These are phyloP conservation scores for Cupressus sempervirens DNA, from an alignment of 75 land plant genomes.

Conservation along the genomic window DNA sequence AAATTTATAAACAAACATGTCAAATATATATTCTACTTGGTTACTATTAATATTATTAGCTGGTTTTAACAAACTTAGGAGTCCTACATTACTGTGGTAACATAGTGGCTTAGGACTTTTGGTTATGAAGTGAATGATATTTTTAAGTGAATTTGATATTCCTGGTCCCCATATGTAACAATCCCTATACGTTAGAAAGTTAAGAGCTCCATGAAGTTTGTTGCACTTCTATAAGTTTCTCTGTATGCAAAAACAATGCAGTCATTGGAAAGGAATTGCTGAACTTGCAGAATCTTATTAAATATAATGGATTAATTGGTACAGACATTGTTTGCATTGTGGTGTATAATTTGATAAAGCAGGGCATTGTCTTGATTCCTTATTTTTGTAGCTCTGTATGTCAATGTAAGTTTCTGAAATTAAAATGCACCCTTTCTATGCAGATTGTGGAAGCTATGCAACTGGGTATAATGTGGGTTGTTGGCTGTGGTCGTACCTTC, in stretches of 20 bases:
- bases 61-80: background rate
- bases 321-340: background rate
- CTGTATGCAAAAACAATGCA: background rate
- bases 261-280: background rate
- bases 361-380: background rate
- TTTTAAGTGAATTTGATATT: background rate
- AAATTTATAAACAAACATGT: background rate
- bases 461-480: slow-evolving; percentile 3
- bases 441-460: slow-evolving; percentile 9
- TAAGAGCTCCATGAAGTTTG: background rate
- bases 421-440: background rate
- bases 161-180: background rate
- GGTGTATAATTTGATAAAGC: background rate
- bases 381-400: background rate
- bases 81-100: background rate
- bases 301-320: background rate
- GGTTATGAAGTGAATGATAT: background rate
- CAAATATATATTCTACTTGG: background rate
- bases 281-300: background rate
- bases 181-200: background rate
- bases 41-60: background rate
- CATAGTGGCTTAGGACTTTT: background rate
- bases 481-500: slow-evolving; percentile 14
- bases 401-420: background rate
- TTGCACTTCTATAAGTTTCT: background rate